Evolutionary conservation across 1,284 basidiomycete species (phyloP), one percentile per base, ranked within the genome.

Genomic region (Cutaneotrichosporon sp.): DNA sequence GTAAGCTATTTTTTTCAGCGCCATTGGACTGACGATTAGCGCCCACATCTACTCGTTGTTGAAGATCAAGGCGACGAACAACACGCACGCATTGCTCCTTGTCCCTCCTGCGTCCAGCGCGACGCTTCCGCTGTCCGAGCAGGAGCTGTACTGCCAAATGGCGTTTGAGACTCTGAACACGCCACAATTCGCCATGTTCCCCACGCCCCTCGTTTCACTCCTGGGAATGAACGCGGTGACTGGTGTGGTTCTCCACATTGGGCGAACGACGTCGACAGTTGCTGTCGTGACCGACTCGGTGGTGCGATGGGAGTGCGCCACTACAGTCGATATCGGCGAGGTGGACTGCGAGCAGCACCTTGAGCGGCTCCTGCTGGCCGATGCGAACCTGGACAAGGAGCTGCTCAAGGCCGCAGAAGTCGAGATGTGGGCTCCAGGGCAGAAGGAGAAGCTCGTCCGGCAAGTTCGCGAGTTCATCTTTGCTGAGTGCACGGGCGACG

Each of bases 161-260:
- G 91, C 96, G 70, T 98, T 97, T 68, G 93, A 97, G 70, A 83
- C 85, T n/a, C 89, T 97, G 80, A 96, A 97, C 69, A 84, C 87
- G 40, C 88, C 94, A 4, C 87, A 84, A 23, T 83, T 97, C 60
- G 83, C 83, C 40, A 79, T 96, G 60, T 79, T 94, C 39, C 88
- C 94, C 58, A 84, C 89, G 2, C 86, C 93, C 5, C 82, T 94
- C 66, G 83, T 87, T 4, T 86, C 89, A 56, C 79, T 91, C 51
- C 96, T 87, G 73, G 85, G 89, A 18, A 83, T 84, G n/a, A 87
- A 86, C 61, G 80, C 80, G 34, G 80, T 89, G 56, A 85, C 79
- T 49, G 92, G 90, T 33, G 76, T 94, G 46, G 83, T 93, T 26
- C 80, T 97, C 48, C 92, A 97, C 72, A 82, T 97, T 58, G 89